Evolutionary conservation across 78 protist genomes (phyloP).

Genomic region (Cyanophora paradoxa): DNA sequence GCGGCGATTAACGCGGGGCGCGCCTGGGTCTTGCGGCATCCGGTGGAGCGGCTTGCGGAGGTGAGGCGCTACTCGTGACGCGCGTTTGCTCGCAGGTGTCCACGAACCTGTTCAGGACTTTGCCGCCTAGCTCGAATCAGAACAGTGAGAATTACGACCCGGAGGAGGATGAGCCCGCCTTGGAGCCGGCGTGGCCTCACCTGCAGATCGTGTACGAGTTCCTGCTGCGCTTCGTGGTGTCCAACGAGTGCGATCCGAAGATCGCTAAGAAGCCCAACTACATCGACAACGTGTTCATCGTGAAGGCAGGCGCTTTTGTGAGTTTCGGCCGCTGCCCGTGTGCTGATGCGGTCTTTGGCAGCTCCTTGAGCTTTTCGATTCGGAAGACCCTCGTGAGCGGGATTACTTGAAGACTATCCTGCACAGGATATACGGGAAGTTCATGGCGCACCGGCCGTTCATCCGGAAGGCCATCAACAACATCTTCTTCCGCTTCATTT

Average conservation of each 20-base stretch:
- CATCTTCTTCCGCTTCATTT: conserved; percentile 71
- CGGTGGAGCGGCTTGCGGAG: neutral
- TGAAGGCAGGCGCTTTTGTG: no score
- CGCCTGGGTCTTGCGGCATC: neutral
- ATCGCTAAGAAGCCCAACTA: conserved; percentile 46
- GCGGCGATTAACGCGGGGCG: neutral
- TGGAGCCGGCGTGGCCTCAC: conserved; percentile 89
- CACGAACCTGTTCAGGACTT: conserved; percentile 74
- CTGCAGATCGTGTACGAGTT: conserved; percentile 70
- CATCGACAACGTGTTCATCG: conserved; percentile 61
- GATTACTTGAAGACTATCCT: conserved; percentile 92
- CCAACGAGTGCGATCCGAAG: conserved; percentile 66
- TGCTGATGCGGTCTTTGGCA: neutral
- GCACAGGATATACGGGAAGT: conserved; percentile 85
- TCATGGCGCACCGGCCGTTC: conserved; percentile 78
- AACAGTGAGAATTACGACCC: neutral
- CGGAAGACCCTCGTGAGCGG: conserved; percentile 94
- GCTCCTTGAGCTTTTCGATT: conserved; percentile 83
- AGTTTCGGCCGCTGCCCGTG: no score
- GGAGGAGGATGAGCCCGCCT: conserved; percentile 76
- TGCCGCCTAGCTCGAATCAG: conserved; percentile 64
- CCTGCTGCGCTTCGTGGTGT: conserved; percentile 81
- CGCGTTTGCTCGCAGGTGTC: conserved; percentile 33
- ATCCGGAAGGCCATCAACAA: conserved; percentile 74
- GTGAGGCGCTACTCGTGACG: neutral